A percentile compares a stretch with the other conserved stretches of the same genome.
phyloP scores from a whole-genome alignment of 306 rosid genomes.

The Rubus idaeus region DNA sequence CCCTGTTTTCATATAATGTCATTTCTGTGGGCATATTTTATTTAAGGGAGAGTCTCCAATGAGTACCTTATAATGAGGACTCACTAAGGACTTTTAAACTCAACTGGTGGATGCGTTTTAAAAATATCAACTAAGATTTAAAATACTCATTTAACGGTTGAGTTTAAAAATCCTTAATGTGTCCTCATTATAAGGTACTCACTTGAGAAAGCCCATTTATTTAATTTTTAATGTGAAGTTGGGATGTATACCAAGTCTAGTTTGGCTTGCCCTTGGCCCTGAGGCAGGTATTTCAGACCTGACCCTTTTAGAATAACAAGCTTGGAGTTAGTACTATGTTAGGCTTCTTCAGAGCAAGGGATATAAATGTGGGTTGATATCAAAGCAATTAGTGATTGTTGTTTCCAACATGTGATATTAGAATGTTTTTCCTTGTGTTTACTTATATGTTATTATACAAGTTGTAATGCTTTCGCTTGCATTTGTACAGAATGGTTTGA shows the following conservation, averaged over 20 bases:
- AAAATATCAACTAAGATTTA: too few species aligned
- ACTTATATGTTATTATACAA: constrained; percentile 2
- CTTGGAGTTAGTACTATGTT: background rate
- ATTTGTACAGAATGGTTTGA: constrained; percentile 74
- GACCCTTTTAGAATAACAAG: background rate
- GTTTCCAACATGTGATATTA: background rate
- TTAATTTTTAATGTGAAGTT: background rate
- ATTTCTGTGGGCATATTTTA: background rate
- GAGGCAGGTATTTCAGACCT: background rate
- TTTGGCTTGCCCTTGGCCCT: background rate
- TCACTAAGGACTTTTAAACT: too few species aligned
- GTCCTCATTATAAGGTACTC: too few species aligned
- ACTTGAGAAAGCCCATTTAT: too few species aligned
- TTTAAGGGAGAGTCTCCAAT: too few species aligned
- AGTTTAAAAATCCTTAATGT: too few species aligned
- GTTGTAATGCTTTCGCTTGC: constrained; percentile 37
- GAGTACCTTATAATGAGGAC: too few species aligned
- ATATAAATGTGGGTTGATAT: background rate
- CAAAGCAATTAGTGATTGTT: too few species aligned
- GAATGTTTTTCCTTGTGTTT: background rate
- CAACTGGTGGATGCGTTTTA: too few species aligned
- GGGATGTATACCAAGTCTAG: background rate
- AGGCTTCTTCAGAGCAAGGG: too few species aligned
- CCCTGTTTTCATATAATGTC: background rate
- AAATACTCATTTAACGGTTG: too few species aligned